These are phyloP conservation scores for Wickerhamomyces hampshirensis DNA, from an alignment of 805 yeast species.

Conservation along the genomic window DNA sequence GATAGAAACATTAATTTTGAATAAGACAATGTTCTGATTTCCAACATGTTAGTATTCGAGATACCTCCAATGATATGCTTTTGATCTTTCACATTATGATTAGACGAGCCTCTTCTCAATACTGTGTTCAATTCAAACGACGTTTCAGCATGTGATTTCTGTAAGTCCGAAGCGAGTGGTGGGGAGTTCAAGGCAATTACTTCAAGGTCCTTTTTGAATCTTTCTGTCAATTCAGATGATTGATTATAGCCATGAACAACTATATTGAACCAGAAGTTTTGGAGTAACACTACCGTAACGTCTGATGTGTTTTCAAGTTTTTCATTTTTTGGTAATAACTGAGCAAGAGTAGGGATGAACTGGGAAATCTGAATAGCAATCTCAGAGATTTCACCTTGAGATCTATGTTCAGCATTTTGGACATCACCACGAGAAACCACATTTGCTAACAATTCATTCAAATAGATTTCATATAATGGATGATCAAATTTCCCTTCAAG, in stretches of 20 bases:
- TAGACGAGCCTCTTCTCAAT: constrained; percentile 83
- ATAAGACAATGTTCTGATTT: constrained; percentile 52
- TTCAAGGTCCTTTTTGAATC: constrained; percentile 45
- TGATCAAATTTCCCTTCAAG: constrained; percentile 26
- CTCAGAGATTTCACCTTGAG: constrained; percentile 65
- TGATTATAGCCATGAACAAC: constrained; percentile 85
- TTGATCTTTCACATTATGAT: constrained; percentile 72
- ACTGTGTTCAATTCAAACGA: constrained; percentile 90
- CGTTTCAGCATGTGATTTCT: constrained; percentile 83
- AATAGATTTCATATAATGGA: constrained; percentile 50
- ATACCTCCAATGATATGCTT: constrained; percentile 45
- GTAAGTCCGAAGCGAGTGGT: constrained; percentile 75
- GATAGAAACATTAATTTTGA: constrained; percentile 86
- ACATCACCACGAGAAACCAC: constrained; percentile 79
- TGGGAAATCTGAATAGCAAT: constrained; percentile 65
- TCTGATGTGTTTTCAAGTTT: constrained; percentile 41
- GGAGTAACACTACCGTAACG: constrained; percentile 54
- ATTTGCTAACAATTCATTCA: constrained; percentile 60
- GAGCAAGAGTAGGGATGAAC: constrained; percentile 70
- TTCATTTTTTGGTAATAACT: constrained; percentile 54
- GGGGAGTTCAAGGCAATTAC: constrained; percentile 85
- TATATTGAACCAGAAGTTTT: constrained; percentile 92
- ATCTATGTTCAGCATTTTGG: constrained; percentile 67
- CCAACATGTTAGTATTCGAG: constrained; percentile 40
- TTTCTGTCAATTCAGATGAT: constrained; percentile 47